phyloP scores from a whole-genome alignment of 2,329 filamentous ascomycete species.

The Trichoderma brevicompactum region DNA sequence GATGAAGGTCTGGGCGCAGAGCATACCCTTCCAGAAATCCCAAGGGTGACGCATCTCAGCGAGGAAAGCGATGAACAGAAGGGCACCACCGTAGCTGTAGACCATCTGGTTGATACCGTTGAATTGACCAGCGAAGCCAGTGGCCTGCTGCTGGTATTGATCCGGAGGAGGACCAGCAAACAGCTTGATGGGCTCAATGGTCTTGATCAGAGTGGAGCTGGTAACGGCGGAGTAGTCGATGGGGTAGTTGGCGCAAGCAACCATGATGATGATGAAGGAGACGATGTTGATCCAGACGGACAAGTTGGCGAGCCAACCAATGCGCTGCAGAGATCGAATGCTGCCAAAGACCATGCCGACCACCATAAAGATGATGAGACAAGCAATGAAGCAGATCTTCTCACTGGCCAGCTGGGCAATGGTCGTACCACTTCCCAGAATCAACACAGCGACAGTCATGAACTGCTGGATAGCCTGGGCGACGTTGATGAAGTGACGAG shows the following conservation, averaged over 20 bases:
- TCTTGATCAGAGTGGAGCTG: constrained; percentile 10
- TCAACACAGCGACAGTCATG: constrained; percentile 22
- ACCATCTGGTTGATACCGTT: constrained; percentile 27
- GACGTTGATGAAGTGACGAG: constrained; percentile 24
- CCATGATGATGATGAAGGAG: constrained; percentile 25
- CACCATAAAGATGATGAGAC: constrained; percentile 25
- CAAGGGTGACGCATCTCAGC: constrained; percentile 24
- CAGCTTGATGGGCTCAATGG: constrained; percentile 5
- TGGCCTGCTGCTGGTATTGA: constrained; percentile 24
- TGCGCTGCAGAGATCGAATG: constrained; percentile 21
- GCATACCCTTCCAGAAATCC: constrained; percentile 27
- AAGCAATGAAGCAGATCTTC: constrained; percentile 23
- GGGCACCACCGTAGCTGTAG: constrained; percentile 22
- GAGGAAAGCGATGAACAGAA: constrained; percentile 23
- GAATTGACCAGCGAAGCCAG: constrained; percentile 22
- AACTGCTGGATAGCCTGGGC: constrained; percentile 26
- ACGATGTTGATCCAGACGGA: constrained; percentile 22
- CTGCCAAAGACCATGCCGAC: constrained; percentile 25
- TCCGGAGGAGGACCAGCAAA: constrained; percentile 19
- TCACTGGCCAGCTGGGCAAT: constrained; percentile 21
- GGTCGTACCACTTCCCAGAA: constrained; percentile 16
- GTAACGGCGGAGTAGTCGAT: constrained; percentile 22
- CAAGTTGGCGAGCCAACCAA: constrained; percentile 24
- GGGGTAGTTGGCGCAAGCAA: constrained; percentile 23
- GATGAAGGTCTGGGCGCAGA: constrained; percentile 25